Conservation (phyloP, 2,329 filamentous ascomycete species). For the Juglanconis oblonga region DNA sequence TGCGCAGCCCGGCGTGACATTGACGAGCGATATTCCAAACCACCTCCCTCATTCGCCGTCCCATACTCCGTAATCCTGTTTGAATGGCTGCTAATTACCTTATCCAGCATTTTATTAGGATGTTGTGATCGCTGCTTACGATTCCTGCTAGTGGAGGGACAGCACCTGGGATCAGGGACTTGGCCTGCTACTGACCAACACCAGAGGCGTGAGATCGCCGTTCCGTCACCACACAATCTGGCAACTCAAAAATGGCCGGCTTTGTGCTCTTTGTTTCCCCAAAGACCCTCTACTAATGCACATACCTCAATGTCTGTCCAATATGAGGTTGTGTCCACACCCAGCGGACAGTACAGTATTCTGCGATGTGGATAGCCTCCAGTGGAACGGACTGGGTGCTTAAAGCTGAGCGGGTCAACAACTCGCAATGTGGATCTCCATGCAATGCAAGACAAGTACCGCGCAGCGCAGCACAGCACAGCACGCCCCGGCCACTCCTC, state of each 20-base stretch:
- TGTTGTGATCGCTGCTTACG: background rate
- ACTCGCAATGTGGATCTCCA: constrained; percentile 10
- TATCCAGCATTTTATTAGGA: background rate
- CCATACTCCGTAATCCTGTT: background rate
- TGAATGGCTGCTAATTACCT: background rate
- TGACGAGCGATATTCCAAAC: background rate
- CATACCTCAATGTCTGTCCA: too few species aligned
- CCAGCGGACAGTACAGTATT: too few species aligned
- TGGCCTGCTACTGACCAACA: background rate
- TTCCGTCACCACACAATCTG: background rate
- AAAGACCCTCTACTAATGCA: too few species aligned
- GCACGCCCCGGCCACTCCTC: constrained; percentile 2
- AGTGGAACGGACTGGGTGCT: background rate
- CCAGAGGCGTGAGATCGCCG: constrained; percentile 4
- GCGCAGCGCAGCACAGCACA: constrained; percentile 11
- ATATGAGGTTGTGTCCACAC: too few species aligned
- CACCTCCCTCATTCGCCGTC: constrained; percentile 1
- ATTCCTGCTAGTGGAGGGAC: background rate
- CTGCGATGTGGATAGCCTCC: too few species aligned
- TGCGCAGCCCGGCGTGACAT: constrained; percentile 7
- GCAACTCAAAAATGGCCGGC: background rate
- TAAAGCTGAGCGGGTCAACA: background rate
- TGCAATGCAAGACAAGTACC: constrained; percentile 19
- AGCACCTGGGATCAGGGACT: background rate
- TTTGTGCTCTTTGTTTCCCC: background rate